Conservation (phyloP, 1,139 yeast species). For the Scheffersomyces parashehatae region DNA sequence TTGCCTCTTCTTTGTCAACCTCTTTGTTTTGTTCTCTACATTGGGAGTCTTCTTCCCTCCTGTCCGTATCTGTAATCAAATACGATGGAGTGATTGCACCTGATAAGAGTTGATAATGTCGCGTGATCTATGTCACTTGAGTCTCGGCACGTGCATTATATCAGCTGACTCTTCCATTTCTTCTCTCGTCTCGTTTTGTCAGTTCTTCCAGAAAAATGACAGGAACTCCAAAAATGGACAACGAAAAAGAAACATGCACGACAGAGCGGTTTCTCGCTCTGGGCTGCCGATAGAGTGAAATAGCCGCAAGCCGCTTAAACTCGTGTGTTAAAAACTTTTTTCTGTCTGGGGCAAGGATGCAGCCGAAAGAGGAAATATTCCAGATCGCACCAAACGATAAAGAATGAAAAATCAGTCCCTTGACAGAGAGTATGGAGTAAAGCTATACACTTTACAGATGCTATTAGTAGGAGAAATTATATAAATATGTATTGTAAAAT, state of each 20-base stretch:
- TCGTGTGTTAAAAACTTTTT: not conserved
- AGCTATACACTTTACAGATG: not conserved
- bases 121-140: constrained; percentile 3
- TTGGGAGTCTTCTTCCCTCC: too few relatives aligned
- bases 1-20: too few relatives aligned
- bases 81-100: too few relatives aligned
- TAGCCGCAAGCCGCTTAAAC: constrained; percentile 12
- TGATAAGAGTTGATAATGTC: constrained; percentile 1
- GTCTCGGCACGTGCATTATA: not conserved
- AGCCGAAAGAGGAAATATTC: constrained; percentile 1
- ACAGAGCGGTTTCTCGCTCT: constrained; percentile 4
- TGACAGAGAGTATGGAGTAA: not conserved
- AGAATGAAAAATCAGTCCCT: not conserved
- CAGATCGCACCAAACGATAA: constrained; percentile 2
- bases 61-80: too few relatives aligned
- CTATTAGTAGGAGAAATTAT: not conserved
- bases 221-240: not conserved
- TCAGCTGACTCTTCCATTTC: not conserved
- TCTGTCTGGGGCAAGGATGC: constrained; percentile 1
- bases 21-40: too few relatives aligned
- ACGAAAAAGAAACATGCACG: too few relatives aligned
- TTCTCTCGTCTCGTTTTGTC: not conserved
- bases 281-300: constrained; percentile 8
- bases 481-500: not conserved
- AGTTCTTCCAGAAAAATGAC: constrained; percentile 3